Conservation (phyloP, 768 basidiomycete species). For the Boletus tomentosulus region DNA sequence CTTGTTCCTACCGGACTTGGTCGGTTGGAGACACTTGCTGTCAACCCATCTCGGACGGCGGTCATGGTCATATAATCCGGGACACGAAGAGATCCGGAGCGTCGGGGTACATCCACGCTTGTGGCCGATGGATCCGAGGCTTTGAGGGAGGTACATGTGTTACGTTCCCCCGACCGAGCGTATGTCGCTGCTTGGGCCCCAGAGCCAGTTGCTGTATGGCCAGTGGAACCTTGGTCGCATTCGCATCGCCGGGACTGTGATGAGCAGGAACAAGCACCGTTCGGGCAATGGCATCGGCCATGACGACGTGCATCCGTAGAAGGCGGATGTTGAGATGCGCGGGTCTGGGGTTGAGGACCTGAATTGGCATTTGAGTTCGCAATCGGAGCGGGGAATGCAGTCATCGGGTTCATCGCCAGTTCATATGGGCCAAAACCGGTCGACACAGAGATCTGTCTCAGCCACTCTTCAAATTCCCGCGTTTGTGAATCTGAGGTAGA, state of each 20-base stretch:
- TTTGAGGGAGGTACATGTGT: constrained; percentile 10
- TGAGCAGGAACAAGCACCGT: constrained; percentile 32
- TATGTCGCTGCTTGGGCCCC: constrained; percentile 20
- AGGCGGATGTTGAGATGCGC: constrained; percentile 15
- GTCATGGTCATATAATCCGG: constrained; percentile 35
- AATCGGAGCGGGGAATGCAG: constrained; percentile 11
- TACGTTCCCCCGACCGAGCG: constrained; percentile 35
- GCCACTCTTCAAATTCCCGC: constrained; percentile 60
- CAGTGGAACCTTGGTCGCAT: constrained; percentile 24
- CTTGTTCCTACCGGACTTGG: constrained; percentile 12
- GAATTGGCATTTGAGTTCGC: constrained; percentile 8
- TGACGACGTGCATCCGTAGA: constrained; percentile 27
- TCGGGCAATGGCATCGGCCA: constrained; percentile 33
- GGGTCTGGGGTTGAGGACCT: constrained; percentile 1
- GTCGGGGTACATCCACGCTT: constrained; percentile 6
- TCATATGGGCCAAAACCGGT: constrained; percentile 30
- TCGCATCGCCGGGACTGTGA: constrained; percentile 30
- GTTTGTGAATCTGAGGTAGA: constrained; percentile 42
- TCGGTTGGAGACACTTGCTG: constrained; percentile 21
- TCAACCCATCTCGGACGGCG: constrained; percentile 24
- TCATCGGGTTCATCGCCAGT: constrained; percentile 18
- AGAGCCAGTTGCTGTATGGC: constrained; percentile 3
- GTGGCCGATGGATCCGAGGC: constrained; percentile 8
- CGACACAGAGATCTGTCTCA: constrained; percentile 42
- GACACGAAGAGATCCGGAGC: constrained; percentile 21